Conservation (phyloP, 2,329 filamentous ascomycete genomes). For the Cercospora beticola region DNA sequence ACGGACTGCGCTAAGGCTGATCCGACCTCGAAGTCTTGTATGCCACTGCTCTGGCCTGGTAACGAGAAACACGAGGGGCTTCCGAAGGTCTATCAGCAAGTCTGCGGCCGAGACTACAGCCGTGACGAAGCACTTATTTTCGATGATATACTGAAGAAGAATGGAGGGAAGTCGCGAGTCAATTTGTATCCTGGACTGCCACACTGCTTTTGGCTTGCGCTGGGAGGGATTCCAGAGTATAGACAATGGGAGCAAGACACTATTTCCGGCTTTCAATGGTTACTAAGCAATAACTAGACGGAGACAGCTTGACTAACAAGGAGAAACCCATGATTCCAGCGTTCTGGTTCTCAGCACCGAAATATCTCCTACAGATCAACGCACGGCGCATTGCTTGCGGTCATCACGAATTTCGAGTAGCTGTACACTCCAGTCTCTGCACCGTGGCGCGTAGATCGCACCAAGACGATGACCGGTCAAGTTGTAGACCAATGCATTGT, state of each 20-base stretch:
- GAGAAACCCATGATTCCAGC: not conserved
- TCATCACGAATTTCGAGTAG: not conserved
- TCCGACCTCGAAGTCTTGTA: constrained; percentile 5
- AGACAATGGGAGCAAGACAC: constrained; percentile 33
- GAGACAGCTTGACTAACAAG: not conserved
- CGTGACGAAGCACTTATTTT: constrained; percentile 56
- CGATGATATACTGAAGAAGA: constrained; percentile 48
- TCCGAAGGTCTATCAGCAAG: constrained; percentile 51
- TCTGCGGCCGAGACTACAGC: constrained; percentile 51
- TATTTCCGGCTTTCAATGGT: constrained; percentile 37
- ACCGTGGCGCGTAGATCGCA: not conserved
- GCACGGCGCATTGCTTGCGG: not conserved
- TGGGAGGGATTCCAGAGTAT: constrained; percentile 34
- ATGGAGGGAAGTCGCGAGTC: constrained; percentile 45
- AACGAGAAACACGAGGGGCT: constrained; percentile 36
- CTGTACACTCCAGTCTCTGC: not conserved
- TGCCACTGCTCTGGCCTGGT: constrained; percentile 18
- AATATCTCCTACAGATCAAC: not conserved
- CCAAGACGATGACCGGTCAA: not conserved
- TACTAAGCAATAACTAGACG: constrained; percentile 17
- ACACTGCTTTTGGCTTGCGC: constrained; percentile 41
- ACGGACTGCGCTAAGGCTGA: constrained; percentile 18
- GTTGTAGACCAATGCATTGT: not conserved
- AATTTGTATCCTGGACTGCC: constrained; percentile 47
- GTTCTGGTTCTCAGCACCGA: not conserved